Percentiles rank a stretch among this genome's conserved stretches.
These are phyloP conservation scores for Huntiella moniliformis DNA, from an alignment of 2,329 filamentous ascomycete genomes.

Conservation along the genomic window DNA sequence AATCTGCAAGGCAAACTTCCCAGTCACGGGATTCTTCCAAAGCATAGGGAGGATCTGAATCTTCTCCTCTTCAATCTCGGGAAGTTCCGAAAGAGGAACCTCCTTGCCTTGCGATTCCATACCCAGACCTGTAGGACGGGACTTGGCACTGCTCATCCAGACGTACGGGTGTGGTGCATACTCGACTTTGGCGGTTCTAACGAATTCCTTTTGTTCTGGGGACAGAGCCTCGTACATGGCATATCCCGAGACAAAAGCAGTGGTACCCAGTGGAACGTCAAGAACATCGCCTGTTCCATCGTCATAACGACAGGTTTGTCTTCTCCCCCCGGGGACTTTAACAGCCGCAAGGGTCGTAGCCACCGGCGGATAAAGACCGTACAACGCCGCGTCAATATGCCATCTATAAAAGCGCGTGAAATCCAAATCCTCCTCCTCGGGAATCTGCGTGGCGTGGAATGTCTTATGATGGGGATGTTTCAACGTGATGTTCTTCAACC, in stretches of 20 bases:
- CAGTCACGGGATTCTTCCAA: conserved; percentile 59
- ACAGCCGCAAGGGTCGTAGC: conserved; percentile 58
- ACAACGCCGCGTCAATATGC: conserved; percentile 66
- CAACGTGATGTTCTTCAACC: conserved; percentile 46
- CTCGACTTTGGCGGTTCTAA: conserved; percentile 46
- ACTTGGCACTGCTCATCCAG: conserved; percentile 56
- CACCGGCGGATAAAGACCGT: conserved; percentile 53
- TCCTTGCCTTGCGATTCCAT: conserved; percentile 48
- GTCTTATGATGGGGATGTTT: conserved; percentile 61
- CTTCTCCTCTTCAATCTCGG: conserved; percentile 44
- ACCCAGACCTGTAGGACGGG: conserved; percentile 51
- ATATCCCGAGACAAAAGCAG: conserved; percentile 55
- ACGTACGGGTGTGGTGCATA: conserved; percentile 67
- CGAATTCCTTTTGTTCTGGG: conserved; percentile 47
- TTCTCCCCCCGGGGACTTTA: conserved; percentile 46
- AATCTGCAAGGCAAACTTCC: conserved; percentile 49
- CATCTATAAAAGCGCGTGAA: conserved; percentile 50
- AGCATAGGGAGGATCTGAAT: conserved; percentile 58
- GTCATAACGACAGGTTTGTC: conserved; percentile 53
- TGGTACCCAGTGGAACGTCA: conserved; percentile 53
- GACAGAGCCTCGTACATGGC: conserved; percentile 51
- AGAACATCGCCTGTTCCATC: conserved; percentile 49
- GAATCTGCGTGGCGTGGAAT: conserved; percentile 49
- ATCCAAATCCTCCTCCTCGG: conserved; percentile 30
- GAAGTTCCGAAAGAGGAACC: conserved; percentile 38